These are phyloP conservation scores for Hanseniaspora clermontiae DNA, from an alignment of 805 yeast genomes.

Conservation along the genomic window DNA sequence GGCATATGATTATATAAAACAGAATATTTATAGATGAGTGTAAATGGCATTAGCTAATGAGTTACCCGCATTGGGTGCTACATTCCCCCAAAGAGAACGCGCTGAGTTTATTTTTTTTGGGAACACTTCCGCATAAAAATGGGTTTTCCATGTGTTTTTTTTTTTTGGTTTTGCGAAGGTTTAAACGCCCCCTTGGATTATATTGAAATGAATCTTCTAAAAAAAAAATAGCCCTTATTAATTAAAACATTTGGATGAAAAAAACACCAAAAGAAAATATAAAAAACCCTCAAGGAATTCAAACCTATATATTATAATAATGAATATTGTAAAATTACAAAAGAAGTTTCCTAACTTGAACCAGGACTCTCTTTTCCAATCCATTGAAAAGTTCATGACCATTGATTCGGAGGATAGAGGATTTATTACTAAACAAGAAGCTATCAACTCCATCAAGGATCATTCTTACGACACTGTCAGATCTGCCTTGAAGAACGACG, in stretches of 20 bases:
- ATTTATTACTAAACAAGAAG: slow-evolving; percentile 83
- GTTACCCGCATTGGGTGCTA: neutral
- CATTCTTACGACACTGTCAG: slow-evolving; percentile 86
- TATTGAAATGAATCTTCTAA: too few relatives aligned
- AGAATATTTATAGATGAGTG: neutral
- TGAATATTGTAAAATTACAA: slow-evolving; percentile 56
- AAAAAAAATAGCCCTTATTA: neutral
- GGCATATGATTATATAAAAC: neutral
- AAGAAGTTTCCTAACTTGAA: slow-evolving; percentile 75
- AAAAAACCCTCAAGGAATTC: neutral
- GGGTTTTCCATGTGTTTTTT: too few relatives aligned
- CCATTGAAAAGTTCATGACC: slow-evolving; percentile 75
- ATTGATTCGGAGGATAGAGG: slow-evolving; percentile 89
- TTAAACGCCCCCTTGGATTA: neutral
- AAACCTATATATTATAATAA: neutral
- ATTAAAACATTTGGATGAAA: neutral
- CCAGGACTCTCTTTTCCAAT: slow-evolving; percentile 73
- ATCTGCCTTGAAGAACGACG: slow-evolving; percentile 71
- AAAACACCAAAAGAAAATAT: neutral
- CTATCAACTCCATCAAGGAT: slow-evolving; percentile 65
- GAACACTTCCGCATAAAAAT: too few relatives aligned
- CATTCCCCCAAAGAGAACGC: neutral
- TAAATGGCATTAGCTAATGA: neutral
- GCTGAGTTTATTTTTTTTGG: neutral
- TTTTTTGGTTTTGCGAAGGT: neutral